phyloP scores from a whole-genome alignment of 305 asterid genomes.

The Striga hermonthica region DNA sequence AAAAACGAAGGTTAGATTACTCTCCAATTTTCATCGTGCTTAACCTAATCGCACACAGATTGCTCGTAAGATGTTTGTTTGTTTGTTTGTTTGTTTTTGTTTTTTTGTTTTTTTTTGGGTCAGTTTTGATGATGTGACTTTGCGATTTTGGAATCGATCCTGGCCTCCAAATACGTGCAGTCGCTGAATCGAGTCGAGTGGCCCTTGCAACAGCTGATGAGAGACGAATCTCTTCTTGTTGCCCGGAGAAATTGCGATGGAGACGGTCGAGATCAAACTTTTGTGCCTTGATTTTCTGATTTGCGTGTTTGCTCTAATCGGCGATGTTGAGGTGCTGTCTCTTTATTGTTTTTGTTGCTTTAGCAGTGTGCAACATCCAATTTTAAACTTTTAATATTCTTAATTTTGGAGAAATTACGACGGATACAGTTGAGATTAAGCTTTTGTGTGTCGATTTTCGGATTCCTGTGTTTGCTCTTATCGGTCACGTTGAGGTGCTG shows the following conservation, averaged over 20 bases:
- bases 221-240: constrained; percentile 51
- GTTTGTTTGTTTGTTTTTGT: not conserved
- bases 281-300: constrained; percentile 58
- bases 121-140: constrained; percentile 60
- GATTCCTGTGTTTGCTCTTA: constrained; percentile 44
- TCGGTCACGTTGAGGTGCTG: constrained; percentile 70
- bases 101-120: constrained; percentile 5
- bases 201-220: constrained; percentile 54
- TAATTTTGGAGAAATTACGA: constrained; percentile 51
- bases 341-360: constrained; percentile 4
- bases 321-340: constrained; percentile 63
- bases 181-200: constrained; percentile 42
- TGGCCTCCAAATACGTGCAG: constrained; percentile 54
- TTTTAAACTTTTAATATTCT: not conserved
- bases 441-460: constrained; percentile 46
- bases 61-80: not conserved
- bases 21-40: not conserved
- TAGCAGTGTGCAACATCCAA: no score
- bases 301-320: constrained; percentile 59
- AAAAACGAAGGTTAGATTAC: constrained; percentile 47
- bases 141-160: constrained; percentile 57
- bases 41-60: constrained; percentile 3
- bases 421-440: constrained; percentile 40
- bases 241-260: constrained; percentile 51
- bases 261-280: constrained; percentile 59